Percentiles rank a stretch among this genome's conserved stretches.
phyloP scores from a whole-genome alignment of 176 grass and related monocot genomes.

The Pontederia paniculata region DNA sequence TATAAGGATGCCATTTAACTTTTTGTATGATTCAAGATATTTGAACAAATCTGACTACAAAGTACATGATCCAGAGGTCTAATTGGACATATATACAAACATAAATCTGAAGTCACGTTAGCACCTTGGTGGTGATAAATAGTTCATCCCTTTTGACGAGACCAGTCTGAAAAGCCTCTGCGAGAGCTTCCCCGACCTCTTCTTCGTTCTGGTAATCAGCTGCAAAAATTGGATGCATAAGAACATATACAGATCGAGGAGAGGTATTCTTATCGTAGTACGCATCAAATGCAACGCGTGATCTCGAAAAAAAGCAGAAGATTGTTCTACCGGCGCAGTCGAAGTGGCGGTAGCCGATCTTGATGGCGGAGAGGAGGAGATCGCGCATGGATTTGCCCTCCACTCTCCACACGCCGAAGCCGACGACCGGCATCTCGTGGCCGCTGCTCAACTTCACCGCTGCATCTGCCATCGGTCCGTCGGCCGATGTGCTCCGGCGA shows the following conservation, averaged over 20 bases:
- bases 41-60: no score
- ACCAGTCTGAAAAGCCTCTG: slow-evolving; percentile 57
- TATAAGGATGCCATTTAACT: no score
- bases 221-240: slow-evolving; percentile 5
- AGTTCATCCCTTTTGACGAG: slow-evolving; percentile 80
- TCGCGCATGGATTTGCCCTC: slow-evolving; percentile 51
- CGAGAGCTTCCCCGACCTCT: slow-evolving; percentile 75
- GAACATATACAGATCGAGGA: not conserved
- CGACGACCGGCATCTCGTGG: slow-evolving; percentile 55
- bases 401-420: slow-evolving; percentile 95
- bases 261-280: not conserved
- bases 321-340: slow-evolving; percentile 72
- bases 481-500: no score
- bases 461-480: slow-evolving; percentile 20
- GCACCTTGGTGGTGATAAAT: slow-evolving; percentile 91
- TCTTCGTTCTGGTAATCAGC: slow-evolving; percentile 88
- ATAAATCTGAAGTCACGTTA: not conserved
- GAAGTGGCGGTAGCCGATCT: slow-evolving; percentile 82
- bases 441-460: slow-evolving; percentile 58
- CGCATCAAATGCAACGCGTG: not conserved
- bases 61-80: no score
- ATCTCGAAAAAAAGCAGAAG: not conserved
- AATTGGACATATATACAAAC: not conserved
- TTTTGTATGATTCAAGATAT: no score
- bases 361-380: slow-evolving; percentile 74